A percentile compares a stretch with the other conserved stretches of the same genome.
phyloP scores from a whole-genome alignment of 2,329 filamentous ascomycete species.

The Phoma sp. region DNA sequence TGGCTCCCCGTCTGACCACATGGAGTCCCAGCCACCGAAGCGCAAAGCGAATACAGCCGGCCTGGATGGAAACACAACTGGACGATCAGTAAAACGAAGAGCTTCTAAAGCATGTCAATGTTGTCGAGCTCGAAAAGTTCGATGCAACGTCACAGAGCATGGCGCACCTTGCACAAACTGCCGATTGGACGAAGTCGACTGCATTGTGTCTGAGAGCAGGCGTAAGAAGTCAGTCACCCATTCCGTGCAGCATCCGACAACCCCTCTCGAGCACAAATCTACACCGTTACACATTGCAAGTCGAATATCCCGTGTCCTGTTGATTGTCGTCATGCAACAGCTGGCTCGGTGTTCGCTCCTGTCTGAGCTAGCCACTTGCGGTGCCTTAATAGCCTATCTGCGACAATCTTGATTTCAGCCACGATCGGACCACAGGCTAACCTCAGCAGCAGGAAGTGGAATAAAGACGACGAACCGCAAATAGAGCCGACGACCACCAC shows the following conservation, averaged over 20 bases:
- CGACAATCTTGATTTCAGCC: conserved; percentile 14
- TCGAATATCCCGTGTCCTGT: conserved; percentile 4
- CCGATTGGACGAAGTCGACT: conserved; percentile 79
- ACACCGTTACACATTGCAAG: background rate
- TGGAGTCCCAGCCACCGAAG: conserved; percentile 55
- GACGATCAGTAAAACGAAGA: conserved; percentile 74
- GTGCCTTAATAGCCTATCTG: conserved; percentile 16
- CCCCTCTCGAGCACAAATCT: conserved; percentile 19
- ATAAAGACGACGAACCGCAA: conserved; percentile 49
- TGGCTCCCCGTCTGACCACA: conserved; percentile 43
- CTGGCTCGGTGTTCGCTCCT: conserved; percentile 21
- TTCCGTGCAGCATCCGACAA: conserved; percentile 32
- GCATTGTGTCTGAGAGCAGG: conserved; percentile 73
- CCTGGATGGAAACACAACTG: conserved; percentile 55
- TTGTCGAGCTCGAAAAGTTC: conserved; percentile 86
- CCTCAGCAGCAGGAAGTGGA: conserved; percentile 48
- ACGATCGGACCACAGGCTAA: conserved; percentile 28
- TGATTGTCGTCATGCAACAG: conserved; percentile 33
- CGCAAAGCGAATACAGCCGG: conserved; percentile 65
- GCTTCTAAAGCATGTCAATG: conserved; percentile 92
- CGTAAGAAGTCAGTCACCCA: conserved; percentile 75
- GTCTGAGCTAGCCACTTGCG: conserved; percentile 28
- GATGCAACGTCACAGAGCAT: conserved; percentile 90
- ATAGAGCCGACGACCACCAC: conserved; percentile 25
- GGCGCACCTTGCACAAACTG: conserved; percentile 88